Conservation (phyloP, 352 stramenopile species). For the Phytopythium mirpurense region DNA sequence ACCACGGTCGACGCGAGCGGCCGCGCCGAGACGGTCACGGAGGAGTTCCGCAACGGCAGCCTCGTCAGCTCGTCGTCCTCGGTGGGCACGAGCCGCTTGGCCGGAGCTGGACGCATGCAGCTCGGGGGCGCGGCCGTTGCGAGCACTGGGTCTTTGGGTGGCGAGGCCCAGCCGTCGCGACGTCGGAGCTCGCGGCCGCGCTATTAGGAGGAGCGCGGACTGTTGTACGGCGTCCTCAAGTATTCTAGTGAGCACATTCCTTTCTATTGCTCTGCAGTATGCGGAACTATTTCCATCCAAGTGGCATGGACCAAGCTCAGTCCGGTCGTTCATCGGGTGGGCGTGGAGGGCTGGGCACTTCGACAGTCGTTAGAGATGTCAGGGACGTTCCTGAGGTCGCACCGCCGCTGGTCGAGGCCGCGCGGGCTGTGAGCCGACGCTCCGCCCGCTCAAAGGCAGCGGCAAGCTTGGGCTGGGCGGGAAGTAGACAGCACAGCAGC, state of each 20-base stretch:
- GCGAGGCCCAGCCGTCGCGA: background rate
- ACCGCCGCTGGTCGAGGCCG: background rate
- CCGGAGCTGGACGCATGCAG: slow-evolving; percentile 56
- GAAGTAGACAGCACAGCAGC: slow-evolving; percentile 30
- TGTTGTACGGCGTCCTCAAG: no score
- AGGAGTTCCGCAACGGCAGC: slow-evolving; percentile 69
- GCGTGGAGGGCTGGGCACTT: background rate
- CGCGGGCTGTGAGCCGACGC: background rate
- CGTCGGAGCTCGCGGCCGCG: slow-evolving; percentile 4
- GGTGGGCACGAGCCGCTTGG: slow-evolving; percentile 29
- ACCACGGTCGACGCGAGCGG: slow-evolving; percentile 50
- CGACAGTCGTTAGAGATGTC: background rate
- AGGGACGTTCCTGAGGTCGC: background rate
- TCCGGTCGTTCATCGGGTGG: background rate
- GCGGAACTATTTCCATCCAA: no score
- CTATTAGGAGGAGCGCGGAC: no score
- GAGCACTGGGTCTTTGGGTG: background rate
- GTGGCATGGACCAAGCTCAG: background rate
- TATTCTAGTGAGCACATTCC: no score
- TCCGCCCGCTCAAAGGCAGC: background rate
- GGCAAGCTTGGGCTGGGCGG: slow-evolving; percentile 11
- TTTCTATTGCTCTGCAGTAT: no score
- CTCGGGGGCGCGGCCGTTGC: slow-evolving; percentile 21
- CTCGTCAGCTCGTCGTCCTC: slow-evolving; percentile 52
- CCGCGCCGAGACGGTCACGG: slow-evolving; percentile 47